Conservation (phyloP, 345 rosid species). For the Limnanthes douglasii region DNA sequence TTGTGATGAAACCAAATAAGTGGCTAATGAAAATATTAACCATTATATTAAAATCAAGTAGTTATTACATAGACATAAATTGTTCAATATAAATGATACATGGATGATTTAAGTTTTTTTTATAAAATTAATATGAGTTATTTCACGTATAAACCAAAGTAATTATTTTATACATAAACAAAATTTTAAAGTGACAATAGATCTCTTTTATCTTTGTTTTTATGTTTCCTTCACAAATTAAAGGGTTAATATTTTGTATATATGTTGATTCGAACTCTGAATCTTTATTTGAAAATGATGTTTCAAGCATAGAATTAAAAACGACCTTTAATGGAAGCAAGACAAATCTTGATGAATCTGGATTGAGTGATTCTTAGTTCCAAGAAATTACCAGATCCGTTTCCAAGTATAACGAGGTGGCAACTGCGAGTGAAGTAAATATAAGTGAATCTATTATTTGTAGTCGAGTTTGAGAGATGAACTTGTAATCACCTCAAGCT, state of each 20-base stretch:
- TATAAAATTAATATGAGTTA: too few species aligned
- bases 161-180: too few species aligned
- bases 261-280: constrained; percentile 24
- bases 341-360: constrained; percentile 19
- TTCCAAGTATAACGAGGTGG: constrained; percentile 22
- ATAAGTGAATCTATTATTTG: constrained; percentile 42
- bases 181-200: too few species aligned
- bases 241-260: constrained; percentile 11
- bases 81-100: too few species aligned
- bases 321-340: constrained; percentile 18
- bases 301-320: constrained; percentile 23
- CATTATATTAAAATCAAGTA: too few species aligned
- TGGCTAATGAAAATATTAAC: too few species aligned
- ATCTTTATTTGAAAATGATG: constrained; percentile 17
- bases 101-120: too few species aligned
- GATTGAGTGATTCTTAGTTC: constrained; percentile 12
- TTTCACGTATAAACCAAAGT: too few species aligned
- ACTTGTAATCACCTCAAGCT: constrained; percentile 7
- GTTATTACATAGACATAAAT: too few species aligned
- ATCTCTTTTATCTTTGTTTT: constrained; percentile 18
- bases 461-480: constrained; percentile 21
- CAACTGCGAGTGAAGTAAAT: constrained; percentile 17
- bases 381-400: constrained; percentile 41
- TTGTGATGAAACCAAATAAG: too few species aligned
- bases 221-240: constrained; percentile 4